phyloP scores from a whole-genome alignment of 2,329 filamentous ascomycete genomes.

The Aureobasidium sp. region DNA sequence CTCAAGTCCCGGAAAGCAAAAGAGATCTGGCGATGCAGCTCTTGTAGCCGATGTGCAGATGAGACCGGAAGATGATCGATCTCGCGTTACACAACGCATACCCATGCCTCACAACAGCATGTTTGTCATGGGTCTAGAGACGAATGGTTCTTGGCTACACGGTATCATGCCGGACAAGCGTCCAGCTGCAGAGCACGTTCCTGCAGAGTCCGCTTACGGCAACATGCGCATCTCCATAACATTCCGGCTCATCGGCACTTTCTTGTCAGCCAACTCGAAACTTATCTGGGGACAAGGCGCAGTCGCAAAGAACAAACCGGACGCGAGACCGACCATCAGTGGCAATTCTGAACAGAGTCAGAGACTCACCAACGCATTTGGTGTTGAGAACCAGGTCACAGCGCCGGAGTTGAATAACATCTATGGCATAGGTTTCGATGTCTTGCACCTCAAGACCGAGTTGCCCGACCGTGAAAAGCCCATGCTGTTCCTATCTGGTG shows the following conservation, averaged over 20 bases:
- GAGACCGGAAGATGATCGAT: constrained; percentile 22
- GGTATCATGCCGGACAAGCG: constrained; percentile 86
- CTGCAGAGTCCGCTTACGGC: constrained; percentile 60
- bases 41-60: background rate
- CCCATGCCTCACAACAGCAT: constrained; percentile 81
- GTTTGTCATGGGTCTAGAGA: constrained; percentile 71
- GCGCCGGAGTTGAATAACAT: constrained; percentile 64
- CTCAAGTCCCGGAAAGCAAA: background rate
- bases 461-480: constrained; percentile 24
- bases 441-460: constrained; percentile 50
- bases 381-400: constrained; percentile 65
- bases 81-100: constrained; percentile 56
- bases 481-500: constrained; percentile 29
- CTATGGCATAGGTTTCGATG: constrained; percentile 79
- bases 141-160: constrained; percentile 84
- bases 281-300: constrained; percentile 92
- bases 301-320: constrained; percentile 52
- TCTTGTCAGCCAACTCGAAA: constrained; percentile 54
- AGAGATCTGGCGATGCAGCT: background rate
- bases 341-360: constrained; percentile 58
- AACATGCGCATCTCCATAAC: constrained; percentile 85
- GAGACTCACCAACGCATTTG: constrained; percentile 68
- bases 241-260: constrained; percentile 83
- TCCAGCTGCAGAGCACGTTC: constrained; percentile 53
- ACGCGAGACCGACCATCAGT: constrained; percentile 58